A percentile compares a stretch with the other conserved stretches of the same genome.
These are phyloP conservation scores for Blastobotrys capitulatus DNA, from an alignment of 1,139 yeast species.

Conservation along the genomic window DNA sequence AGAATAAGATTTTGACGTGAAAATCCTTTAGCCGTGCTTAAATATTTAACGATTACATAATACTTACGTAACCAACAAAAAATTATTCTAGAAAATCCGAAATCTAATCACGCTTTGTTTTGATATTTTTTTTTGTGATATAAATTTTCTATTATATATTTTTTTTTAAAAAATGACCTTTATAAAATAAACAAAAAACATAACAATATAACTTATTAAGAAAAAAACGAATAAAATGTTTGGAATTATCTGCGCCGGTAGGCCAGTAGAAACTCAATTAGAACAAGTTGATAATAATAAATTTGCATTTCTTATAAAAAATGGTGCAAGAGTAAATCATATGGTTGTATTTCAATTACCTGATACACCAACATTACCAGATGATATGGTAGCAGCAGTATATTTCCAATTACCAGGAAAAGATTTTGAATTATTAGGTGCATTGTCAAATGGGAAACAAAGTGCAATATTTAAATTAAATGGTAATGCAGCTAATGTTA, in stretches of 20 bases:
- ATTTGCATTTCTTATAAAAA: constrained; percentile 54
- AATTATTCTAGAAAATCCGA: too few relatives aligned
- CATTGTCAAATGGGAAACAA: constrained; percentile 65
- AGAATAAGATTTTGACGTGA: too few relatives aligned
- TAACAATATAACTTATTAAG: background rate
- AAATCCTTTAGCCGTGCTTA: too few relatives aligned
- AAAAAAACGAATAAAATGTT: constrained; percentile 31
- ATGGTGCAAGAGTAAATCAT: constrained; percentile 63
- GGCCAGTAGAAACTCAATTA: constrained; percentile 37
- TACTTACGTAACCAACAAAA: too few relatives aligned
- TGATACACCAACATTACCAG: constrained; percentile 57
- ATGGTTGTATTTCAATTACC: constrained; percentile 75
- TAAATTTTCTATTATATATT: too few relatives aligned
- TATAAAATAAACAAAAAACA: too few relatives aligned
- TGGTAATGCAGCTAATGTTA: constrained; percentile 33
- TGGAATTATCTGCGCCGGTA: constrained; percentile 43
- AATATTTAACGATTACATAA: too few relatives aligned
- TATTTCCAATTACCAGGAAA: constrained; percentile 78
- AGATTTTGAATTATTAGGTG: constrained; percentile 77
- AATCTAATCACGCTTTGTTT: too few relatives aligned
- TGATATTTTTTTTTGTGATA: too few relatives aligned
- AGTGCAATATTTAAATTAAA: constrained; percentile 86
- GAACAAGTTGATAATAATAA: constrained; percentile 59
- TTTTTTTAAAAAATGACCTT: too few relatives aligned
- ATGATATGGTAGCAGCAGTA: constrained; percentile 66